Evolutionary conservation across 257 asterid species (phyloP).

Genomic region (Ajuga chamaepitys): DNA sequence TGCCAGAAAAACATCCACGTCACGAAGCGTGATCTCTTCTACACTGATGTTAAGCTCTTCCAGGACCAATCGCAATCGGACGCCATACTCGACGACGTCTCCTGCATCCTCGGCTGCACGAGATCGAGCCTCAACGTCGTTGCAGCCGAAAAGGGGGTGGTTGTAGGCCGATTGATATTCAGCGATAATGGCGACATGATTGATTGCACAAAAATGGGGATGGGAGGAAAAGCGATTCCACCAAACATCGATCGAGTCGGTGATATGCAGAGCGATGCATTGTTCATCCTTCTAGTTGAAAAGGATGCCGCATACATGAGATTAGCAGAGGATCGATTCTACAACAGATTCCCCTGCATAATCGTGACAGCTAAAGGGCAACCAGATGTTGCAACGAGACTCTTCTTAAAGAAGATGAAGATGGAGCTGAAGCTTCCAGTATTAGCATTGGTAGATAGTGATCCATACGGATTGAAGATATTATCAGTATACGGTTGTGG

Average conservation of each 20-base stretch:
- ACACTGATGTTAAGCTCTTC: constrained; percentile 84
- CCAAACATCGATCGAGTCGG: constrained; percentile 89
- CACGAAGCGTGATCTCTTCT: constrained; percentile 83
- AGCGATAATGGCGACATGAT: constrained; percentile 84
- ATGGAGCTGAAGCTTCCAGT: constrained; percentile 80
- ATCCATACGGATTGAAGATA: constrained; percentile 79
- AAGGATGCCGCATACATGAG: constrained; percentile 90
- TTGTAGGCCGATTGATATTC: constrained; percentile 71
- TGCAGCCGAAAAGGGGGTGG: constrained; percentile 78
- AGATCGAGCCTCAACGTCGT: constrained; percentile 80
- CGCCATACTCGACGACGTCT: constrained; percentile 70
- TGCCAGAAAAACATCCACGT: constrained; percentile 73
- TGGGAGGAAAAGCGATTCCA: constrained; percentile 92
- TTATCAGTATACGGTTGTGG: constrained; percentile 81
- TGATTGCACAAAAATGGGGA: constrained; percentile 90
- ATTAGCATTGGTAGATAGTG: constrained; percentile 77
- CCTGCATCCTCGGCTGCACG: constrained; percentile 76
- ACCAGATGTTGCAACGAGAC: constrained; percentile 77
- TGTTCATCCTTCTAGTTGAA: constrained; percentile 73
- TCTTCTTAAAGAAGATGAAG: constrained; percentile 79
- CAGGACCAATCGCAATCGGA: constrained; percentile 77
- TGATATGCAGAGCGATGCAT: constrained; percentile 87
- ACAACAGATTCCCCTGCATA: constrained; percentile 76
- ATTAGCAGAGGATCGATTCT: constrained; percentile 73
- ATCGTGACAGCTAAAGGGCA: constrained; percentile 84